These are phyloP conservation scores for Hypoxylon cercidicola DNA, from an alignment of 495 filamentous ascomycete species.

Conservation along the genomic window DNA sequence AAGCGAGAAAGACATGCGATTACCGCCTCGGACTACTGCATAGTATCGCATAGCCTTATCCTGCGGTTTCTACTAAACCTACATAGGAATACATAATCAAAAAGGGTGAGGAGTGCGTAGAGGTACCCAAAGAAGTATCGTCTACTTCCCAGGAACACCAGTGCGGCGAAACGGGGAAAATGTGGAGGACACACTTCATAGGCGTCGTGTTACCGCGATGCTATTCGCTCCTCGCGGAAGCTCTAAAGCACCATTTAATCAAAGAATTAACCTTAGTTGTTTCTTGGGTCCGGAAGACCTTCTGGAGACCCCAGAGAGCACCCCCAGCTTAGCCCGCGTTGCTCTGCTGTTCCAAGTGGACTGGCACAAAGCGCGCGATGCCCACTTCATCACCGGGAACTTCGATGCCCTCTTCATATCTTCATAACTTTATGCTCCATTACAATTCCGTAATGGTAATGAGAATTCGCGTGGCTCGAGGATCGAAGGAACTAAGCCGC, in stretches of 20 bases:
- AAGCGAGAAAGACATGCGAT: conserved; percentile 35
- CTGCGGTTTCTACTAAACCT: conserved; percentile 2
- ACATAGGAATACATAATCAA: conserved; percentile 28
- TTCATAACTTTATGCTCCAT: conserved; percentile 40
- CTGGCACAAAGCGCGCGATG: conserved; percentile 24
- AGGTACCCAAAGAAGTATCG: conserved; percentile 33
- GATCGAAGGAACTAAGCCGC: conserved; percentile 5
- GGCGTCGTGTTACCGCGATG: conserved; percentile 22
- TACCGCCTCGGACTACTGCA: conserved; percentile 29
- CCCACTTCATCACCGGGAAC: conserved; percentile 32
- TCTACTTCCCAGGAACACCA: conserved; percentile 35
- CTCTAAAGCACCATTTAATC: conserved; percentile 36
- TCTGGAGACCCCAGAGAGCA: conserved; percentile 38
- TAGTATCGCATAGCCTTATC: conserved; percentile 23
- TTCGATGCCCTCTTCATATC: conserved; percentile 19
- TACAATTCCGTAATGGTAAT: conserved; percentile 32
- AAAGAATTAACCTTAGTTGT: conserved; percentile 33
- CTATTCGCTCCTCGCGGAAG: conserved; percentile 27
- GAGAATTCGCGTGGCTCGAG: conserved; percentile 3
- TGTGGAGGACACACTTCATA: conserved; percentile 34
- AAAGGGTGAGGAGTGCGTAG: conserved; percentile 3
- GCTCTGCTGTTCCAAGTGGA: conserved; percentile 21
- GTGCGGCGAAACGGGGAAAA: conserved; percentile 39
- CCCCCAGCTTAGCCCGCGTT: conserved; percentile 30
- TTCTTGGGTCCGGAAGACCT: conserved; percentile 6